These are phyloP conservation scores for Cyclotella atomus DNA, from an alignment of 108 stramenopile genomes.

Conservation along the genomic window DNA sequence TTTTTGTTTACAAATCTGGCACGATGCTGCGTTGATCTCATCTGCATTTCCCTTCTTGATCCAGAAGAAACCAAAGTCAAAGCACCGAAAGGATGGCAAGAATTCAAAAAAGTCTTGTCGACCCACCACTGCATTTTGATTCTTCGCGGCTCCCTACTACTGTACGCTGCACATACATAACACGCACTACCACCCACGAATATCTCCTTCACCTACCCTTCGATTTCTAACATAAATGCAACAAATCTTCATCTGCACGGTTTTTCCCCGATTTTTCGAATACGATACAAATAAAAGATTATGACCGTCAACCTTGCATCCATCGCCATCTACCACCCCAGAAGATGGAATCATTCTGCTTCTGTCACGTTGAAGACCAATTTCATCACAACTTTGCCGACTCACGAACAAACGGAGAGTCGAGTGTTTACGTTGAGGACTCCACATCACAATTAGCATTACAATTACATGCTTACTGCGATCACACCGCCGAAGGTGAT, in stretches of 20 bases:
- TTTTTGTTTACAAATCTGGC: neutral
- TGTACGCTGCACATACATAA: too few species aligned
- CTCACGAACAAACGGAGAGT: neutral
- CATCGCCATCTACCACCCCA: neutral
- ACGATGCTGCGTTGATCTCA: neutral
- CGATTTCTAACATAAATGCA: neutral
- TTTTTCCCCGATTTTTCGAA: too few species aligned
- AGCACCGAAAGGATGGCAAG: neutral
- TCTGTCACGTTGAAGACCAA: slow-evolving; percentile 40
- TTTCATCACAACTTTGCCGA: slow-evolving; percentile 36
- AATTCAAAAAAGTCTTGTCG: slow-evolving; percentile 21
- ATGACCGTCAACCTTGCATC: neutral
- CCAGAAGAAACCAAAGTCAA: slow-evolving; percentile 5
- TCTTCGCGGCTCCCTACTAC: too few species aligned
- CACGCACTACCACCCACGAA: too few species aligned
- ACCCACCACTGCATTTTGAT: slow-evolving; percentile 20
- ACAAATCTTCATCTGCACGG: too few species aligned
- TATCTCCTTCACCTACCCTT: too few species aligned
- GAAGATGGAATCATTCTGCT: slow-evolving; percentile 27
- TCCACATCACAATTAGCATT: neutral
- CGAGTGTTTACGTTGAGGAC: slow-evolving; percentile 4
- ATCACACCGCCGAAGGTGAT: neutral
- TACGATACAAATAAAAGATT: too few species aligned
- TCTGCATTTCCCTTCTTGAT: neutral
- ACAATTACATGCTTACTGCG: neutral